Conservation (phyloP, 108 stramenopile genomes). For the Licmophora abbreviata region DNA sequence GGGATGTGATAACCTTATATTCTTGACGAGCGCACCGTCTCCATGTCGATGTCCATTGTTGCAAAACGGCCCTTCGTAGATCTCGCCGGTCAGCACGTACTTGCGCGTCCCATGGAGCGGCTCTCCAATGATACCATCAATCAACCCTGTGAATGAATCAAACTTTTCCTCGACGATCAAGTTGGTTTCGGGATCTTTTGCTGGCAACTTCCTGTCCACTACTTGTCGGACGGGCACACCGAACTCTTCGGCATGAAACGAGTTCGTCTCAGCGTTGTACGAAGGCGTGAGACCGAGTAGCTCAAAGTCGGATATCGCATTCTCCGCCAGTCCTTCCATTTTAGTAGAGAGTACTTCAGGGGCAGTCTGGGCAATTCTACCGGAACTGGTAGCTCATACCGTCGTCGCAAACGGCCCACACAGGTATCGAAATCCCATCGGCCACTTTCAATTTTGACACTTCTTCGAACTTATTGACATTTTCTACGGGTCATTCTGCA, state of each 20-base stretch:
- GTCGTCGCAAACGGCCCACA: no score
- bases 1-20: conserved; percentile 1
- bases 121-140: conserved; percentile 29
- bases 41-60: conserved; percentile 7
- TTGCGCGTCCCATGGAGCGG: conserved; percentile 16
- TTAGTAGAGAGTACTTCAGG: no score
- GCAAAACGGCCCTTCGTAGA: conserved; percentile 25
- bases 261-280: neutral
- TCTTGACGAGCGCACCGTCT: conserved; percentile 5
- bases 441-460: no score
- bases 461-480: no score
- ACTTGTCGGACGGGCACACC: conserved; percentile 7
- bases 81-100: conserved; percentile 13
- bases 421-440: no score
- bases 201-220: neutral
- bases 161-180: neutral
- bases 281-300: neutral
- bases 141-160: conserved; percentile 20
- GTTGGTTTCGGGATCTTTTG: neutral
- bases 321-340: no score
- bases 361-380: no score
- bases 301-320: no score
- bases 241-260: neutral
- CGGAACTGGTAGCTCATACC: no score
- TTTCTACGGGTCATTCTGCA: no score